Conservation (phyloP, 129 eudicot genomes). For the Flaveria robusta region DNA sequence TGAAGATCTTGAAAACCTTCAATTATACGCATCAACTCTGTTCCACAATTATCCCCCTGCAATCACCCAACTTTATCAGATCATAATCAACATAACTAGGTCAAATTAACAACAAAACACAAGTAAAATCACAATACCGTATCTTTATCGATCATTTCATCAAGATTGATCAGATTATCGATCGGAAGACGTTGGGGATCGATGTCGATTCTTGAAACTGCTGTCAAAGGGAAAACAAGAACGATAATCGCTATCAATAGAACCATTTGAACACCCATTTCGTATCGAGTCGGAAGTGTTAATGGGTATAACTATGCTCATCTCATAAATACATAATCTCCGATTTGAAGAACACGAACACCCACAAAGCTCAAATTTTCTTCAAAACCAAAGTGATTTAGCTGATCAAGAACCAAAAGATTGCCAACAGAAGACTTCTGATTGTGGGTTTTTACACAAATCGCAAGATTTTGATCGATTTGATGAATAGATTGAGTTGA, state of each 20-base stretch:
- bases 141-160: slow-evolving; percentile 30
- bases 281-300: background rate
- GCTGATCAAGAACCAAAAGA: slow-evolving; percentile 21
- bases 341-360: background rate
- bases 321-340: slow-evolving; percentile 35
- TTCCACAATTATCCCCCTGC: slow-evolving; percentile 78
- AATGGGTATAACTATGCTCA: slow-evolving; percentile 30
- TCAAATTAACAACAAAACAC: background rate
- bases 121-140: slow-evolving; percentile 21
- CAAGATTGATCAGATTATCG: slow-evolving; percentile 23
- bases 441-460: slow-evolving; percentile 10
- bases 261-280: slow-evolving; percentile 33
- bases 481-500: slow-evolving; percentile 19
- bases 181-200: slow-evolving; percentile 16
- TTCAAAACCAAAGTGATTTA: slow-evolving; percentile 7
- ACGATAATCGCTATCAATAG: slow-evolving; percentile 10
- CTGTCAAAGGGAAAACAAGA: slow-evolving; percentile 24
- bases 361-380: background rate
- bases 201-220: slow-evolving; percentile 23
- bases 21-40: slow-evolving; percentile 45
- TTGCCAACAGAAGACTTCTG: slow-evolving; percentile 18
- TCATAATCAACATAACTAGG: background rate
- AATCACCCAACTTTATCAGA: slow-evolving; percentile 36
- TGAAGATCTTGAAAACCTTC: slow-evolving; percentile 58
- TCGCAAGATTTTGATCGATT: slow-evolving; percentile 2